Evolutionary conservation across 305 asterid species (phyloP).

Genomic region (Solanum hybrid): DNA sequence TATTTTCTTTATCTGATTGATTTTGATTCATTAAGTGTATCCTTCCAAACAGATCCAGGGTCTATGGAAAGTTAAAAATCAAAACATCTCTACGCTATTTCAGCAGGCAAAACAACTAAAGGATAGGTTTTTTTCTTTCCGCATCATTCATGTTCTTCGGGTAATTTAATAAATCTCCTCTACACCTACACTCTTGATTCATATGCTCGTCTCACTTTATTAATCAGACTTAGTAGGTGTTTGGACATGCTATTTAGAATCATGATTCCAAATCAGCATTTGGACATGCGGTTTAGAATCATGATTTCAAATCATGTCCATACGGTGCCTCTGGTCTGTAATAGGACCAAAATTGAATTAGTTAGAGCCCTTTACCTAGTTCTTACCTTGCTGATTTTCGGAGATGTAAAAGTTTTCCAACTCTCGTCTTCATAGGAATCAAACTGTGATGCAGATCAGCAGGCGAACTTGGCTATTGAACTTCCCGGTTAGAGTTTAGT

Average conservation of each 20-base stretch:
- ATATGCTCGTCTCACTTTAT: not conserved
- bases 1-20: not conserved
- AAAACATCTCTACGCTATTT: constrained; percentile 53
- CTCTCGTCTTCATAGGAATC: constrained; percentile 41
- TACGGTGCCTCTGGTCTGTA: not conserved
- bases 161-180: constrained; percentile 23
- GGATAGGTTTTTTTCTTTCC: constrained; percentile 70
- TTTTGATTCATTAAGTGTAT: not conserved
- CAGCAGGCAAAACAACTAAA: constrained; percentile 82
- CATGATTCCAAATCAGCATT: not conserved
- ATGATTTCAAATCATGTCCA: not conserved
- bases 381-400: not conserved
- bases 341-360: not conserved
- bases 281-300: not conserved
- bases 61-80: constrained; percentile 85
- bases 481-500: constrained; percentile 57
- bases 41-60: constrained; percentile 64
- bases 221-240: not conserved
- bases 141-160: constrained; percentile 74
- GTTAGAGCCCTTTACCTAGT: not conserved
- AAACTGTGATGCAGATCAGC: constrained; percentile 93
- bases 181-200: not conserved
- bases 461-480: constrained; percentile 81
- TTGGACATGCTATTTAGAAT: not conserved
- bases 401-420: not conserved